These are phyloP conservation scores for Neofusicoccum cordaticola DNA, from an alignment of 2,329 filamentous ascomycete species.

Conservation along the genomic window DNA sequence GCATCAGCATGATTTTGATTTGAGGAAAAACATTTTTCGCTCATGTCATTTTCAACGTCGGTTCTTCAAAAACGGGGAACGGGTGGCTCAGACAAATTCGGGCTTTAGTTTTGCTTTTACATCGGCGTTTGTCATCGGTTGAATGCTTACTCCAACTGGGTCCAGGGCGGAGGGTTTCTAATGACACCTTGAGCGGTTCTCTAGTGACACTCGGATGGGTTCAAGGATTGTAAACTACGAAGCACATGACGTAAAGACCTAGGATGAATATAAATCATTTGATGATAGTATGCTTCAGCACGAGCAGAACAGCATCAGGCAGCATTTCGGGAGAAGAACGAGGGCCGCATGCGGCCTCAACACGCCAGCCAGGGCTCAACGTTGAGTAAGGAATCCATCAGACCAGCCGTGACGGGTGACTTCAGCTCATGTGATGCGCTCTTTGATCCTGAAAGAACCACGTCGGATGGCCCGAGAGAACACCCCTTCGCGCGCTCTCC, in stretches of 20 bases:
- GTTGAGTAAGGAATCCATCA: no score
- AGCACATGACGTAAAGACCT: constrained; percentile 6
- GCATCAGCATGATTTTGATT: background rate
- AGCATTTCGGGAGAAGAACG: no score
- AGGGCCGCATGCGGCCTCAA: no score
- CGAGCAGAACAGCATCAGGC: no score
- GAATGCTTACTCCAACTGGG: background rate
- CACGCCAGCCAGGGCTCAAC: no score
- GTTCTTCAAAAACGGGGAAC: background rate
- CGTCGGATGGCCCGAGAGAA: no score
- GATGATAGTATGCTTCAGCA: no score
- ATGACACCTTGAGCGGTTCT: background rate
- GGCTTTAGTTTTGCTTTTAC: no score
- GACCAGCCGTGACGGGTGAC: no score
- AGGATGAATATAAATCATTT: background rate
- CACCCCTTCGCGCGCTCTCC: background rate
- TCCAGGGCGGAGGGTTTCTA: background rate
- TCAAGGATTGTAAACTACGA: background rate
- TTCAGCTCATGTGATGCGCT: no score
- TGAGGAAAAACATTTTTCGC: background rate
- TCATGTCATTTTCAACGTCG: background rate
- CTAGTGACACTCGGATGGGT: background rate
- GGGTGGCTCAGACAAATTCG: no score
- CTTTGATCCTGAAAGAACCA: no score
- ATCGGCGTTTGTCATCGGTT: background rate